Evolutionary conservation across 2,329 filamentous ascomycete genomes (phyloP).

Genomic region (Aspergillus sp.): DNA sequence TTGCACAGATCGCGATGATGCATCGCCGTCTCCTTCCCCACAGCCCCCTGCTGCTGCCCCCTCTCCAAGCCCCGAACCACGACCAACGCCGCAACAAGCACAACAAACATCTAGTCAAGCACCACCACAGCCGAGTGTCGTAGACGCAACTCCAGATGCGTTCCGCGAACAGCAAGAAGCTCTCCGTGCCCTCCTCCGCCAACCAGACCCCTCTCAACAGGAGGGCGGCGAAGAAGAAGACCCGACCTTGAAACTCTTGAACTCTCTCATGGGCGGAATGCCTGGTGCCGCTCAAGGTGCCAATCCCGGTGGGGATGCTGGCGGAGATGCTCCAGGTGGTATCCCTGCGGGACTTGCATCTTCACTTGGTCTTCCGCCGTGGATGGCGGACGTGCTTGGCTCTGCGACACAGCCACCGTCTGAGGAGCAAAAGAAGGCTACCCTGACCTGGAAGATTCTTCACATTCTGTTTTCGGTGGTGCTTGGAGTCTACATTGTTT

Average conservation of each 20-base stretch:
- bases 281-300: constrained; percentile 18
- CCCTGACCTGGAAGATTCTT: constrained; percentile 55
- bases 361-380: constrained; percentile 46
- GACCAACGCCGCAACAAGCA: constrained; percentile 15
- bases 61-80: constrained; percentile 8
- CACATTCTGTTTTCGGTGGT: constrained; percentile 59
- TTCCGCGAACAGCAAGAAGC: constrained; percentile 44
- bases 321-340: neutral
- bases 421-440: constrained; percentile 35
- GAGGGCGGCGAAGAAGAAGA: constrained; percentile 31
- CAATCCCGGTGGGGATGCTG: neutral
- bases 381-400: constrained; percentile 40
- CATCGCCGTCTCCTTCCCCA: constrained; percentile 29
- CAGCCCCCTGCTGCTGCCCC: constrained; percentile 20
- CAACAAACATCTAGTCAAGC: constrained; percentile 5
- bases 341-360: constrained; percentile 29
- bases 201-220: constrained; percentile 24
- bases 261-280: constrained; percentile 36
- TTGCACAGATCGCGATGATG: constrained; percentile 25
- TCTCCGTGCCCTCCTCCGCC: constrained; percentile 41
- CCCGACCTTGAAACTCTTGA: constrained; percentile 38
- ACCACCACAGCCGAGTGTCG: constrained; percentile 5
- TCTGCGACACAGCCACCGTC: constrained; percentile 39
- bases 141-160: constrained; percentile 31
- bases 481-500: constrained; percentile 54